A percentile compares a stretch with the other conserved stretches of the same genome.
phyloP scores from a whole-genome alignment of 1,284 basidiomycete species.

The Vanrija sp. region DNA sequence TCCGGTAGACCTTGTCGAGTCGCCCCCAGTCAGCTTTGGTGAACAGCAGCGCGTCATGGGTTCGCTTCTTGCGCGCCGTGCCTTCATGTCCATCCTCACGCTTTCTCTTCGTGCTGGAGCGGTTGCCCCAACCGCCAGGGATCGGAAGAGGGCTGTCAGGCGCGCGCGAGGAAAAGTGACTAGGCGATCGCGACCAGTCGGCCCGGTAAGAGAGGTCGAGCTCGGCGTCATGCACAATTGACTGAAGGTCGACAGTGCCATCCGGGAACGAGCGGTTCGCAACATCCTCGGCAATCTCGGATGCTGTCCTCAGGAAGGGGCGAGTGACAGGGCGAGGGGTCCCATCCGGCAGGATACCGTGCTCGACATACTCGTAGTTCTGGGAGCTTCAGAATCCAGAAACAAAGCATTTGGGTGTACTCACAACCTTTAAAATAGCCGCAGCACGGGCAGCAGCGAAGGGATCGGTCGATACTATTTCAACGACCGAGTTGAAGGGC shows the following conservation, averaged over 20 bases:
- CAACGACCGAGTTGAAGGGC: conserved; percentile 53
- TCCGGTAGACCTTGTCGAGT: conserved; percentile 31
- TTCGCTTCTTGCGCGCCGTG: neutral
- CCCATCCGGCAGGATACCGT: conserved; percentile 46
- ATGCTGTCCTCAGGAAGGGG: conserved; percentile 59
- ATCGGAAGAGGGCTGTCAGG: conserved; percentile 1
- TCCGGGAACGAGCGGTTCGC: neutral
- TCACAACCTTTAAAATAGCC: conserved; percentile 76
- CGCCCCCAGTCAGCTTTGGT: conserved; percentile 38
- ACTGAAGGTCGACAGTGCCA: neutral
- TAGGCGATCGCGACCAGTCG: neutral
- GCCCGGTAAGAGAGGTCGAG: conserved; percentile 1
- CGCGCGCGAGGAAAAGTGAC: neutral
- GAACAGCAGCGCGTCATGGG: conserved; percentile 17
- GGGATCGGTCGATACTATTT: conserved; percentile 75
- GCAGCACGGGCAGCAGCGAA: conserved; percentile 80
- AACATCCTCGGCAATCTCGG: conserved; percentile 48
- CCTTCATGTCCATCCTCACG: neutral
- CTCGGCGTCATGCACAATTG: conserved; percentile 5
- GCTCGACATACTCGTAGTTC: conserved; percentile 80
- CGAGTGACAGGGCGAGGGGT: neutral
- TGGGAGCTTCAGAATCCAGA: conserved; percentile 35
- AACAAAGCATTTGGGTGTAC: conserved; percentile 18
- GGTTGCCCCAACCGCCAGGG: conserved; percentile 24
- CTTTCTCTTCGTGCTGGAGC: conserved; percentile 10